Base-by-base conservation (phyloP, 306 rosid genomes). In the Cyclanthera cordifolia region DNA sequence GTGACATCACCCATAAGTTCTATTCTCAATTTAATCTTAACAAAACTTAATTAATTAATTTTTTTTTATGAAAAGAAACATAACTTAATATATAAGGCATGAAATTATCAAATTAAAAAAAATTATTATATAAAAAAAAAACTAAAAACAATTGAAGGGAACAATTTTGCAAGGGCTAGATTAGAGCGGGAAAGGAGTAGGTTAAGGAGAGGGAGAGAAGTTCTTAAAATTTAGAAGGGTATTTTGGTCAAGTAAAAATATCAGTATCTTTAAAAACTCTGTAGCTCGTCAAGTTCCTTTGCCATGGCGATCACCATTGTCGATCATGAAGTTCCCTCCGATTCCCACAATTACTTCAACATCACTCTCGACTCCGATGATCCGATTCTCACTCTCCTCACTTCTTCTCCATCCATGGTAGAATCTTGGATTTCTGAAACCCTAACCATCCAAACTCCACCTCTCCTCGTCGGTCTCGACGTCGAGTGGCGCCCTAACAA, bases 401-500 rank as follows among this genome's bases (percentile, higher is more conserved):
- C 83, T 15, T 20, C 56, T 20, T 27, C 53, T 5, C 70, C 83
- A 8, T 5, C 27, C 50, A 34, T 67, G 54, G 85, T 78, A 41
- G 76, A 75, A 5, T 2, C 50, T 4, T 83, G 87, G 87, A 60
- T 83, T 14, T 12, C 73, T 8, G 55, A 71, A 21, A 56, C 52
- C 71, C 5, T 53, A 37, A 15, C 37, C 47, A 21, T 15, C 66
- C 72, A 45, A 53, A 53, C 78, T 41, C 27, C 47, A 8, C 73
- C 8, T 11, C 69, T 73, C 55, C n/a, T 80, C n/a, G 78, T 83
- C 5, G 83, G 87, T 13, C 76, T 83, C 17, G 87, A 78, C 78
- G n/a, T 78, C 10, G 85, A 83, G 52, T 83, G 87, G 87, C 79
- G 85, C 6, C 87, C 87, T 11, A 77, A 19, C 57, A 53, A 0